These are phyloP conservation scores for Planoprotostelium fungivorum DNA, from an alignment of 78 protist genomes.

Conservation along the genomic window DNA sequence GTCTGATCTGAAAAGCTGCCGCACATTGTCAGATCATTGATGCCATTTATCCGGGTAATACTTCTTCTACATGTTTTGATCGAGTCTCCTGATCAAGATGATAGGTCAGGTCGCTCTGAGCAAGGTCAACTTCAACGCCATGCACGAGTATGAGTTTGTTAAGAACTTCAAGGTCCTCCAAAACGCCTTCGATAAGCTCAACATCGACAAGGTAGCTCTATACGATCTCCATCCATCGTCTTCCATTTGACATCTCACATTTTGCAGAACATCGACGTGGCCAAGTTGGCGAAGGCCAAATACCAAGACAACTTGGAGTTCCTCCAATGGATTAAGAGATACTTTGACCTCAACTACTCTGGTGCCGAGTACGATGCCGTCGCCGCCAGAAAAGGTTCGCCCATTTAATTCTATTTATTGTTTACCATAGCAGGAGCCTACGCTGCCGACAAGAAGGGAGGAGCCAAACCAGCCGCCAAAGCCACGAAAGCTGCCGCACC, in stretches of 20 bases:
- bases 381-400: constrained; percentile 13
- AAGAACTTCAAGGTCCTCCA: constrained; percentile 84
- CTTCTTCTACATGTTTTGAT: not conserved
- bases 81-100: no score
- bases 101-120: constrained; percentile 51
- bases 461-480: not conserved
- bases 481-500: not conserved
- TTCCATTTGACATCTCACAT: not conserved
- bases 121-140: constrained; percentile 74
- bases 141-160: constrained; percentile 79
- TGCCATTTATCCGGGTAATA: constrained; percentile 41
- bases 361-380: constrained; percentile 58
- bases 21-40: constrained; percentile 76
- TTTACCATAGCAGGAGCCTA: not conserved
- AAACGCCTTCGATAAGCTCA: constrained; percentile 41
- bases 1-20: constrained; percentile 37
- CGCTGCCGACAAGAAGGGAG: not conserved
- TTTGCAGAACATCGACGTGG: constrained; percentile 66
- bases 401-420: no score
- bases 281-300: constrained; percentile 69
- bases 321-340: constrained; percentile 87
- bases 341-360: constrained; percentile 39
- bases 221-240: not conserved
- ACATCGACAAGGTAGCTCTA: constrained; percentile 55
- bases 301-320: constrained; percentile 92